Conservation (phyloP, 2,329 filamentous ascomycete species). For the Diaporthe sp. region DNA sequence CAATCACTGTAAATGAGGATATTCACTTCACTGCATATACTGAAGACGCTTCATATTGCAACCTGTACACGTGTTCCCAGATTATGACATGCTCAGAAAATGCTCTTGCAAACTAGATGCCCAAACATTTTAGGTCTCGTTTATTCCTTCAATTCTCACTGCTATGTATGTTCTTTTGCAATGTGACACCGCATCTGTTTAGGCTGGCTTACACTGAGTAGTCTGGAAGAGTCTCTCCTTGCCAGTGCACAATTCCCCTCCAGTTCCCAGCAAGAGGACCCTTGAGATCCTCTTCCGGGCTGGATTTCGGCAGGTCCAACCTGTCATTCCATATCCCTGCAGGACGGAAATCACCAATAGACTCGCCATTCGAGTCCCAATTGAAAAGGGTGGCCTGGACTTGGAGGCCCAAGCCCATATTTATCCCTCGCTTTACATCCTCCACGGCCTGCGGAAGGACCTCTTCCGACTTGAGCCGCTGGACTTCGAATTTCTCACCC, state of each 20-base stretch:
- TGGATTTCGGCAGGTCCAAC: background rate
- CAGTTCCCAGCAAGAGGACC: background rate
- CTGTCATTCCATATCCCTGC: background rate
- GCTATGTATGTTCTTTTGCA: too few relatives aligned
- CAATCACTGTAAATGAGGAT: too few relatives aligned
- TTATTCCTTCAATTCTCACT: too few relatives aligned
- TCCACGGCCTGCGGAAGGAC: background rate
- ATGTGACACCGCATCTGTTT: background rate
- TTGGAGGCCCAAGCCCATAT: background rate
- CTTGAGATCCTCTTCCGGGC: background rate
- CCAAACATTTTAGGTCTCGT: too few relatives aligned
- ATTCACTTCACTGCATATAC: too few relatives aligned
- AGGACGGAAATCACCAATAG: background rate
- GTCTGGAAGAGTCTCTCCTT: background rate
- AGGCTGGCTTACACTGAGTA: background rate
- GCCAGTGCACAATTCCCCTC: constrained; percentile 6
- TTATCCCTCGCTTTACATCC: background rate
- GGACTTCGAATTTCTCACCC: background rate
- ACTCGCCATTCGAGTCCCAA: background rate
- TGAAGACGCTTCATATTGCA: too few relatives aligned
- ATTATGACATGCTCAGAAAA: background rate
- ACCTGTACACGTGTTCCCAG: background rate
- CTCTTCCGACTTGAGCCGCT: background rate
- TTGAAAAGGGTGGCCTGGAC: background rate
- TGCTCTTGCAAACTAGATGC: background rate